A percentile compares a stretch with the other conserved stretches of the same genome.
phyloP scores from a whole-genome alignment of 2,329 filamentous ascomycete genomes.

The Hansfordia pulvinata region DNA sequence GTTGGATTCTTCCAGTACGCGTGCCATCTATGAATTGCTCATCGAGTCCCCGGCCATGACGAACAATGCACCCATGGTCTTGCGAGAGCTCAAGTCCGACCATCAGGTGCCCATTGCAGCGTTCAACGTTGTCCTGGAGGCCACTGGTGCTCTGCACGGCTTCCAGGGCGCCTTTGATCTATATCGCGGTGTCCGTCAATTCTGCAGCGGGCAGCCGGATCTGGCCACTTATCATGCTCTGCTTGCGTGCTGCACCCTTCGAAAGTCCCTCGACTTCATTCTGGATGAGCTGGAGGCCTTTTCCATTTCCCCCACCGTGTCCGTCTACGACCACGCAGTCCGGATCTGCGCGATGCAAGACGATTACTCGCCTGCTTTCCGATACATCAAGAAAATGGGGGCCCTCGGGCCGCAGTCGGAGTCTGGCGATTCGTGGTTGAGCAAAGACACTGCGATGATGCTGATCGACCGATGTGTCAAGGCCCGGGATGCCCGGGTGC shows the following conservation, averaged over 20 bases:
- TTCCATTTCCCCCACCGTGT: slow-evolving; percentile 13
- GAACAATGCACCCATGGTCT: slow-evolving; percentile 35
- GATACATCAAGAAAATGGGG: slow-evolving; percentile 15
- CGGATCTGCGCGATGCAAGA: slow-evolving; percentile 17
- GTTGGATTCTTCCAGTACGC: slow-evolving; percentile 45
- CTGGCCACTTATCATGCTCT: slow-evolving; percentile 21
- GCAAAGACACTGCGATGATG: slow-evolving; percentile 14
- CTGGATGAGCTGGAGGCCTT: slow-evolving; percentile 23
- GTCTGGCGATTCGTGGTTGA: slow-evolving; percentile 16
- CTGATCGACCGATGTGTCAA: slow-evolving; percentile 20
- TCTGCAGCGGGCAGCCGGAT: slow-evolving; percentile 20
- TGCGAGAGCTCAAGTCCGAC: slow-evolving; percentile 37
- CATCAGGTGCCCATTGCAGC: slow-evolving; percentile 21
- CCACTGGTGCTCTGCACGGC: slow-evolving; percentile 9
- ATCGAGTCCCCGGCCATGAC: slow-evolving; percentile 28
- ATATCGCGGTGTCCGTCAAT: slow-evolving; percentile 21
- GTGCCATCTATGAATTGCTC: slow-evolving; percentile 46
- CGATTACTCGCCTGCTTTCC: slow-evolving; percentile 19
- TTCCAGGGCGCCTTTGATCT: slow-evolving; percentile 18
- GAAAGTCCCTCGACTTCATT: slow-evolving; percentile 18
- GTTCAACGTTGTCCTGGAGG: slow-evolving; percentile 27
- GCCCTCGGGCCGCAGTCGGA: slow-evolving; percentile 4
- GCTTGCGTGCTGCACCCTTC: slow-evolving; percentile 12
- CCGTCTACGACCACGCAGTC: slow-evolving; percentile 18
- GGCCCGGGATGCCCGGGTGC: slow-evolving; percentile 18